A percentile compares a stretch with the other conserved stretches of the same genome.
These are phyloP conservation scores for Arachis stenosperma DNA, from an alignment of 306 rosid genomes.

Conservation along the genomic window DNA sequence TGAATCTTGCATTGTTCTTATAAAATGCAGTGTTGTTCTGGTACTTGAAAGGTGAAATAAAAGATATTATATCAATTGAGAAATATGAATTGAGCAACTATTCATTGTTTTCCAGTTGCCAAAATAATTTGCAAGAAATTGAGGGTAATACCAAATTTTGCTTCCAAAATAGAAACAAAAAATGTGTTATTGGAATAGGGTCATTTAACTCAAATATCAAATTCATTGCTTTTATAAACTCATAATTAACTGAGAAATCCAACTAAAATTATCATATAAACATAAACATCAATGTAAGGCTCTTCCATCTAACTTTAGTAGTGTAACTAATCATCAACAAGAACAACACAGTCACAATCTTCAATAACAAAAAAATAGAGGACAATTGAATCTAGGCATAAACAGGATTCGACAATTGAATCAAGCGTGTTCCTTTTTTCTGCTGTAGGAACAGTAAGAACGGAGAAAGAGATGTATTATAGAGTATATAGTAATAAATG, in stretches of 20 bases:
- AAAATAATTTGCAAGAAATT: background rate
- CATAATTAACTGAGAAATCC: background rate
- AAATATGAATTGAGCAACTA: constrained; percentile 6
- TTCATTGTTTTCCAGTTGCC: background rate
- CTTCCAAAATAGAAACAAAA: background rate
- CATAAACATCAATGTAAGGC: background rate
- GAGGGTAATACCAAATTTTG: background rate
- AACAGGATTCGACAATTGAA: background rate
- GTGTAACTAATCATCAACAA: background rate
- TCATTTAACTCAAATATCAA: background rate
- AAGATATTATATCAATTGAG: background rate
- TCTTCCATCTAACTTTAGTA: background rate
- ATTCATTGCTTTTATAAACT: constrained; percentile 6
- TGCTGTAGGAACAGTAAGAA: background rate
- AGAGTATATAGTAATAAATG: background rate
- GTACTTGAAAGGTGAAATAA: too few relatives aligned
- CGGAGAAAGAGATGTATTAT: background rate
- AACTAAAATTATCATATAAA: constrained; percentile 4
- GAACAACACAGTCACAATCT: background rate
- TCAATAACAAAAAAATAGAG: constrained; percentile 1
- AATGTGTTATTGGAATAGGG: background rate
- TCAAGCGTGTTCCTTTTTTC: background rate
- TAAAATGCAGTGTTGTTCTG: too few relatives aligned
- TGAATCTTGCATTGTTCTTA: background rate
- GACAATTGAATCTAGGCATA: background rate